Percentiles rank a stretch among this genome's conserved stretches.
phyloP scores from a whole-genome alignment of 139 green algal genomes.

The Coelastrella sp. region DNA sequence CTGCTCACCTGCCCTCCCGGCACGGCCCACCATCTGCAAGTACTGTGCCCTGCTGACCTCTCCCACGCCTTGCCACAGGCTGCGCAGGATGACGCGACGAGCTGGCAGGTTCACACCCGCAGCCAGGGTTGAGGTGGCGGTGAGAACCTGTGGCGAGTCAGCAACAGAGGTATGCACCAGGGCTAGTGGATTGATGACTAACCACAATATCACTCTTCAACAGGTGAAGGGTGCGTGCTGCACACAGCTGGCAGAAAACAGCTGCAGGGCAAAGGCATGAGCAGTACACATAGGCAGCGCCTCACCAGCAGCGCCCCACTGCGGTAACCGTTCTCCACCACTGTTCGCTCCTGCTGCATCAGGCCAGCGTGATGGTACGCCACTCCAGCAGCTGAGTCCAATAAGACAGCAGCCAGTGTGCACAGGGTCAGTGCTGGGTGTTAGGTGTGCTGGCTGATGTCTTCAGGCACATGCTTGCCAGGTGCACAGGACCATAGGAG shows the following conservation, averaged over 20 bases:
- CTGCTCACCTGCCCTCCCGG: slow-evolving; percentile 52
- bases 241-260: too few relatives aligned
- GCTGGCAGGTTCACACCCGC: slow-evolving; percentile 93
- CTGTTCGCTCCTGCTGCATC: slow-evolving; percentile 38
- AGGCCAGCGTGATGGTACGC: slow-evolving; percentile 81
- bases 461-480: too few relatives aligned
- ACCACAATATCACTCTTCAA: too few relatives aligned
- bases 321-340: slow-evolving; percentile 87
- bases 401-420: background rate
- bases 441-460: background rate
- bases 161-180: background rate
- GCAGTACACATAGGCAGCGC: background rate
- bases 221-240: too few relatives aligned
- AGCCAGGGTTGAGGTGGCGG: slow-evolving; percentile 94
- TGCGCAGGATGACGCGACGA: slow-evolving; percentile 86
- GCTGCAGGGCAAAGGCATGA: too few relatives aligned
- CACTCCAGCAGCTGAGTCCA: slow-evolving; percentile 65
- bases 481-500: too few relatives aligned
- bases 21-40: slow-evolving; percentile 74
- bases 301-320: slow-evolving; percentile 69
- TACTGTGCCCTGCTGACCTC: slow-evolving; percentile 62
- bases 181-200: too few relatives aligned
- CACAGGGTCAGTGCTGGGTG: background rate
- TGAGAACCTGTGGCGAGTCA: slow-evolving; percentile 71
- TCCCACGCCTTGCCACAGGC: slow-evolving; percentile 51